These are phyloP conservation scores for Xylaria sp. DNA, from an alignment of 2,329 filamentous ascomycete genomes.

Conservation along the genomic window DNA sequence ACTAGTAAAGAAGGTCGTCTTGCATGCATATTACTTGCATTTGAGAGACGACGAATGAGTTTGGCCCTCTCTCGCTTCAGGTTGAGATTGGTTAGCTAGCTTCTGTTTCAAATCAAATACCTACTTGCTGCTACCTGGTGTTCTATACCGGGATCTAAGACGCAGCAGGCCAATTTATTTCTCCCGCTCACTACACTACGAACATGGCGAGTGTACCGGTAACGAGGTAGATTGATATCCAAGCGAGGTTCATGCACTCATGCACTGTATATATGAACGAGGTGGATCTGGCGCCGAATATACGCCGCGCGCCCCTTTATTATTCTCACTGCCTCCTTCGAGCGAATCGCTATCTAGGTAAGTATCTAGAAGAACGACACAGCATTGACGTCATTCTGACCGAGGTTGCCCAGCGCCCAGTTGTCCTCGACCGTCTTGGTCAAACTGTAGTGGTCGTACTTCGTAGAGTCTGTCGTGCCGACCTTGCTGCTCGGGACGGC, in stretches of 20 bases:
- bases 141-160: not conserved
- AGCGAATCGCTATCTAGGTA: not conserved
- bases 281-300: slow-evolving; percentile 22
- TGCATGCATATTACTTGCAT: slow-evolving; percentile 22
- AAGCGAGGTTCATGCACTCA: slow-evolving; percentile 11
- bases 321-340: not conserved
- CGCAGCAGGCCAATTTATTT: slow-evolving; percentile 1
- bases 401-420: slow-evolving; percentile 45
- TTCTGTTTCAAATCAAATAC: not conserved
- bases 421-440: slow-evolving; percentile 48
- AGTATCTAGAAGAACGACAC: slow-evolving; percentile 31
- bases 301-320: slow-evolving; percentile 2
- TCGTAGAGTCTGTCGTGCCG: slow-evolving; percentile 44
- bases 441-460: slow-evolving; percentile 47
- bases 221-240: not conserved
- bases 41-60: not conserved
- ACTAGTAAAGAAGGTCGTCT: not conserved
- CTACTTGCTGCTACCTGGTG: not conserved
- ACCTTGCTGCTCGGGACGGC: slow-evolving; percentile 42
- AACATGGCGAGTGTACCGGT: not conserved
- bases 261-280: slow-evolving; percentile 20
- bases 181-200: not conserved
- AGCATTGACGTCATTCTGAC: slow-evolving; percentile 40
- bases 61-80: not conserved
- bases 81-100: not conserved